Percentiles rank a stretch among this genome's conserved stretches.
Evolutionary conservation across 441 rosid species (phyloP).

Genomic region (Gossypium gossypioides): DNA sequence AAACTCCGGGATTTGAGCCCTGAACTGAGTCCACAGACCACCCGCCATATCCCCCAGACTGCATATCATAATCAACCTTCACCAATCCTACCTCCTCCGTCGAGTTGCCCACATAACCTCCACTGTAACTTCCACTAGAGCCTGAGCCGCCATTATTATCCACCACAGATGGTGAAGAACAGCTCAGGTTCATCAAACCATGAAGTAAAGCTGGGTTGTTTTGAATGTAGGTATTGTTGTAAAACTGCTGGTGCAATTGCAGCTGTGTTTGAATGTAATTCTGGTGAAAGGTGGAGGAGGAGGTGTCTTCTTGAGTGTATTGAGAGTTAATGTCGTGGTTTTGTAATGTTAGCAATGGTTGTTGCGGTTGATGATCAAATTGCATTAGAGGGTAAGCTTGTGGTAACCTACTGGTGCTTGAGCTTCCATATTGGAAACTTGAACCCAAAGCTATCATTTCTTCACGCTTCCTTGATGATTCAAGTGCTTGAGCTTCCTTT

Average conservation of each 20-base stretch:
- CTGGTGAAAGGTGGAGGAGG: slow-evolving; percentile 43
- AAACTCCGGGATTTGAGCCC: slow-evolving; percentile 63
- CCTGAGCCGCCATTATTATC: slow-evolving; percentile 30
- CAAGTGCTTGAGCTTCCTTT: slow-evolving; percentile 92
- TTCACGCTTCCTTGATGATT: slow-evolving; percentile 67
- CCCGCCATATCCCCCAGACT: slow-evolving; percentile 44
- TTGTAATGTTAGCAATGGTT: slow-evolving; percentile 53
- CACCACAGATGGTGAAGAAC: slow-evolving; percentile 27
- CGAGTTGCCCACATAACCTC: slow-evolving; percentile 50
- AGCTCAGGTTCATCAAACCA: slow-evolving; percentile 50
- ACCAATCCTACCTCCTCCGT: slow-evolving; percentile 50
- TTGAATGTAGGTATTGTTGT: slow-evolving; percentile 50
- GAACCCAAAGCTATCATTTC: slow-evolving; percentile 76
- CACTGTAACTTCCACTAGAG: slow-evolving; percentile 40
- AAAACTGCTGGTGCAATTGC: slow-evolving; percentile 66
- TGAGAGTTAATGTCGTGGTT: slow-evolving; percentile 50
- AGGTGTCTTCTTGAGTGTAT: slow-evolving; percentile 42
- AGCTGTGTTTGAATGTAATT: slow-evolving; percentile 68
- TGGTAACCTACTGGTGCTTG: slow-evolving; percentile 45
- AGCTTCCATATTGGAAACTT: slow-evolving; percentile 46
- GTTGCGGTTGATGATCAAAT: slow-evolving; percentile 52
- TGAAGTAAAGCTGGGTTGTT: slow-evolving; percentile 60
- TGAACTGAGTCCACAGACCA: slow-evolving; percentile 67
- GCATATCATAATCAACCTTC: slow-evolving; percentile 84
- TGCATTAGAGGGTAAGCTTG: slow-evolving; percentile 55